Evolutionary conservation across 106 monocot species (phyloP), one percentile per base, ranked within the genome.

Genomic region (Allium cepa): DNA sequence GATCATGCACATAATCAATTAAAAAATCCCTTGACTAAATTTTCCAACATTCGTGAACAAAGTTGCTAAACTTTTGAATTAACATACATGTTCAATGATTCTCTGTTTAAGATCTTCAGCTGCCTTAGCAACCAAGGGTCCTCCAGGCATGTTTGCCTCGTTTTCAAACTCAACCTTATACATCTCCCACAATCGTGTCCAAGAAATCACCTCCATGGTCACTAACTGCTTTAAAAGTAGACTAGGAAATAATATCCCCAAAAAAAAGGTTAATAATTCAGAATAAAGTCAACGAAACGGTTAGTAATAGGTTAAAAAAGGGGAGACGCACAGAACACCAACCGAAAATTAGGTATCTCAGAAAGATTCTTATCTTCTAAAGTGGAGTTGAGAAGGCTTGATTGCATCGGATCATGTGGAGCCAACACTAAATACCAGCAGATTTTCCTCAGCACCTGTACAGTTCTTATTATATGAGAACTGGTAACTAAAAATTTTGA

Each of bases 191-290:
- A 99, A 81, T 17, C 73, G 71, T 50, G 89, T 92, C 97, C 97
- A 99, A 69, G 84, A 87, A 49, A 93, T 85, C 9, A 99, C 97
- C 79, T 99, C 97, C 92, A 99, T 99, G n/a, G 97, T 99, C 47
- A 93, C 83, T 56, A 99, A 62, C 50, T 99, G 92, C 75, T 99
- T 99, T 62, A 99, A 66, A 46, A 99, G 68, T 66, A 83, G 62
- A 22, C 97, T 99, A 47, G 58, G 8, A 47, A 26, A 17, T 55
- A 36, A 36, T 4, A 36, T 36, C 36, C 36, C 28, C 48, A 72
- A 13, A 8, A 55, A 9, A 11, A 64, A 48, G 8, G 27, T 64
- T 11, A 63, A 63, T 13, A 13, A 65, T 28, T 56, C 6, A 46
- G 1, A 57, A 67, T 53, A 53, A 55, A 47, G 50, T 49, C 11